Base-by-base conservation (phyloP, 306 rosid species). In the Corylus heterophylla region DNA sequence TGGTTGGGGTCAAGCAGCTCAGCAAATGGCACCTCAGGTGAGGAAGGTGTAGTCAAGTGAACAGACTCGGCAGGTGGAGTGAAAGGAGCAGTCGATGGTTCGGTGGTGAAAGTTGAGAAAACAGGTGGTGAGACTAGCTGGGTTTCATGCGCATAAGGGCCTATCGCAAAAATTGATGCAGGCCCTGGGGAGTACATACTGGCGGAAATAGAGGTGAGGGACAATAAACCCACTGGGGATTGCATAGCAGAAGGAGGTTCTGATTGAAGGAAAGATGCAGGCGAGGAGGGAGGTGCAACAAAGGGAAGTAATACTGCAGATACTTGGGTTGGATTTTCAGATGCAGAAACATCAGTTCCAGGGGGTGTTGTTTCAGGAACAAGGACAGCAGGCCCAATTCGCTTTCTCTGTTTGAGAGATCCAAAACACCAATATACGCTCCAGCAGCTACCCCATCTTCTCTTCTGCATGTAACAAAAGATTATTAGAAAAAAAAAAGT, bases 1-100 rank as follows among this genome's bases (percentile, higher is more conserved):
- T 86, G 79, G 29, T 79, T 80, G 11, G 97, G 87, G 77, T 88
- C 89, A 75, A 96, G 90, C 84, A 91, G 83, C 83, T 87, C 96
- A 82, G 99, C 99, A 82, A 96, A 96, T 17, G 99, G 99, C 56
- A 96, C 98, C 87, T 96, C 98, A 0, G 98, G 99, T 2, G 99
- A 96, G 68, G 99, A 93, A 74, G 99, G 99, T 11, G 96, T 93
- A 2, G 98, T 96, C 85, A 96, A 77, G 80, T 93, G 98, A 55
- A 90, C 88, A 47, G 96, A 91, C 76, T 93, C 98, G 0, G 99
- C 92, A 74, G 97, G 97, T 2, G 98, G 99, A 76, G 99, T 96
- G 80, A 93, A 88, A 69, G 99, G 97, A 82, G 99, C 94, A 12
- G 99, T 96, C 12, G 99, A 96, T 20, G 99, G 96, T 76, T 91